Evolutionary conservation across 2,329 filamentous ascomycete genomes (phyloP).

Genomic region (Gnomoniopsis smithogilvyi): DNA sequence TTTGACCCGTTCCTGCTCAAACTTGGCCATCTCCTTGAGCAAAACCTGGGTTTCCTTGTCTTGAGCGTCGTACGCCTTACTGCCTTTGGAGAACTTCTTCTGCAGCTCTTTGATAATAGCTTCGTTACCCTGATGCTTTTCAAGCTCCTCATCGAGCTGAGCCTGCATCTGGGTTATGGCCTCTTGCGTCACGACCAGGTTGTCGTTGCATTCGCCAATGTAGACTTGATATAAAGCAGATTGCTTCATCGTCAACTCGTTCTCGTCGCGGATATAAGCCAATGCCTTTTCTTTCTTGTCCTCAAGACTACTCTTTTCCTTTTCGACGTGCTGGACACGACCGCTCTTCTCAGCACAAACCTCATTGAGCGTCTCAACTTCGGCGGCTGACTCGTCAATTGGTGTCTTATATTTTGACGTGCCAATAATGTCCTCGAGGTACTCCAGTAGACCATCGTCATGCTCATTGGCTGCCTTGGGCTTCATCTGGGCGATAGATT

Average conservation of each 20-base stretch:
- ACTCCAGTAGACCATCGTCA: conserved; percentile 93
- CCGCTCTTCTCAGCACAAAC: conserved; percentile 92
- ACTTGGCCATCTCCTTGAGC: conserved; percentile 83
- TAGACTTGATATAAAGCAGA: conserved; percentile 91
- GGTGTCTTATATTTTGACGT: conserved; percentile 98
- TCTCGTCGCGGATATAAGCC: conserved; percentile 86
- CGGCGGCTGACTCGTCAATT: conserved; percentile 87
- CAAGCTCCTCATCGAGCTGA: conserved; percentile 79
- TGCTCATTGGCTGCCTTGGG: conserved; percentile 92
- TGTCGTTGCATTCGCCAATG: conserved; percentile 83
- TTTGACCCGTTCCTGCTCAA: conserved; percentile 95
- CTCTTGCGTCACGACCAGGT: conserved; percentile 83
- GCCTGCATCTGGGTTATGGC: conserved; percentile 88
- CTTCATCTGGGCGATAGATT: conserved; percentile 99
- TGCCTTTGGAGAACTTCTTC: conserved; percentile 77
- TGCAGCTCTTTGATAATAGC: conserved; percentile 87
- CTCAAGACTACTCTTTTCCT: conserved; percentile 88
- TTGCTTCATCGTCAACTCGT: conserved; percentile 85
- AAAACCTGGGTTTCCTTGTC: conserved; percentile 79
- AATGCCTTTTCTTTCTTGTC: conserved; percentile 96
- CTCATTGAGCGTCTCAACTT: conserved; percentile 91
- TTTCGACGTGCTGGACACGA: conserved; percentile 95
- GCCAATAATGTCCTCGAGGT: conserved; percentile 97
- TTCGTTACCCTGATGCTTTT: conserved; percentile 88
- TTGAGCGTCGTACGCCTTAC: conserved; percentile 76